Conservation (phyloP, 306 rosid genomes). For the Sophora flavescens region DNA sequence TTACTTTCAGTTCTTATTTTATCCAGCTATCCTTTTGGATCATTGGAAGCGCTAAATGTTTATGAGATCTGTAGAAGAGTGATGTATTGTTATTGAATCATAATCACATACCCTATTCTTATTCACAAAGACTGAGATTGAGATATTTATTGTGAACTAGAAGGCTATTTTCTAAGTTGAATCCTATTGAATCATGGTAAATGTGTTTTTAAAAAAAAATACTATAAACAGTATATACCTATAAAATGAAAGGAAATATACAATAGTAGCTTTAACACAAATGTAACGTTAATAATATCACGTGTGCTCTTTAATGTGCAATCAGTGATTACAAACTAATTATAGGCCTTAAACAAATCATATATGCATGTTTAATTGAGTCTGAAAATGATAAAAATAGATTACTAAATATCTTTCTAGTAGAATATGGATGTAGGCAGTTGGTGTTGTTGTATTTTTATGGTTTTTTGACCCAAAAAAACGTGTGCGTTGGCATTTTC, state of each 20-base stretch:
- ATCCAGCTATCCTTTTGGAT: neutral
- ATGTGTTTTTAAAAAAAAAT: neutral
- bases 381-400: neutral
- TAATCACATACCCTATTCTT: neutral
- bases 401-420: conserved; percentile 7
- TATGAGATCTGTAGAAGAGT: neutral
- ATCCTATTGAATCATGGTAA: neutral
- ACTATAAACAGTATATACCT: neutral
- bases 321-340: neutral
- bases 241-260: neutral
- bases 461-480: neutral
- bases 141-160: neutral
- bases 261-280: neutral
- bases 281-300: neutral
- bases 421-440: conserved; percentile 2
- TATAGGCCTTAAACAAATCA: neutral
- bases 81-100: neutral
- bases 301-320: neutral
- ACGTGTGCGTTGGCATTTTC: conserved; percentile 17
- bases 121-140: neutral
- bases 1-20: neutral
- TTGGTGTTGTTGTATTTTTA: neutral
- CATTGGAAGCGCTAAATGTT: neutral
- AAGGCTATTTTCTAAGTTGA: neutral
- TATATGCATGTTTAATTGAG: neutral